Conservation (phyloP, 331 rosid genomes). For the Pyracantha coccinea region DNA sequence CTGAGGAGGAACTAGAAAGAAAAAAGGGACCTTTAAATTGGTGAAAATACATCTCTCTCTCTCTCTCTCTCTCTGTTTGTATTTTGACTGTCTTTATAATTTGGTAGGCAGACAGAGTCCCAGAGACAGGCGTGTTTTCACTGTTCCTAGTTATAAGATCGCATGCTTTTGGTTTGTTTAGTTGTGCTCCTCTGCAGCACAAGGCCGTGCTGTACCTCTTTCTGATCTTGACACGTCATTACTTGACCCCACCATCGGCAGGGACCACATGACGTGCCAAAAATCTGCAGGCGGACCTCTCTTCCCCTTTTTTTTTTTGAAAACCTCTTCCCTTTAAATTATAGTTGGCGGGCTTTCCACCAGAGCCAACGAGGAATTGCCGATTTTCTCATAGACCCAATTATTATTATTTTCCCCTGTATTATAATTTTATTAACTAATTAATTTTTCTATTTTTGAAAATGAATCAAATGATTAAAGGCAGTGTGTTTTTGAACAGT, state of each 20-base stretch:
- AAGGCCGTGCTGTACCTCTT: not conserved
- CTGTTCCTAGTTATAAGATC: not conserved
- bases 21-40: conserved; percentile 14
- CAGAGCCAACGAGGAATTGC: conserved; percentile 12
- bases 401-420: not conserved
- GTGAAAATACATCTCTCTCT: not conserved
- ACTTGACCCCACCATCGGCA: not conserved
- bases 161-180: conserved; percentile 7
- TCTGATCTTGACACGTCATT: conserved; percentile 27
- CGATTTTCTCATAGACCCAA: not conserved
- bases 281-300: not conserved
- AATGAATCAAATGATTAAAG: conserved; percentile 15
- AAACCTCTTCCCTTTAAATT: not conserved
- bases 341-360: conserved; percentile 9
- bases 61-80: not conserved
- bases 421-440: too few species aligned
- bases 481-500: not conserved
- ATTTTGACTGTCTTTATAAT: not conserved
- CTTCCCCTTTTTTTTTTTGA: too few species aligned
- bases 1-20: conserved; percentile 5
- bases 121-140: conserved; percentile 2
- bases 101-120: not conserved
- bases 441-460: not conserved
- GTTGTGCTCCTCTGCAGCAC: conserved; percentile 10
- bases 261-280: conserved; percentile 17